Base-by-base conservation (phyloP, 2,329 filamentous ascomycete species). In the Apiospora marii region DNA sequence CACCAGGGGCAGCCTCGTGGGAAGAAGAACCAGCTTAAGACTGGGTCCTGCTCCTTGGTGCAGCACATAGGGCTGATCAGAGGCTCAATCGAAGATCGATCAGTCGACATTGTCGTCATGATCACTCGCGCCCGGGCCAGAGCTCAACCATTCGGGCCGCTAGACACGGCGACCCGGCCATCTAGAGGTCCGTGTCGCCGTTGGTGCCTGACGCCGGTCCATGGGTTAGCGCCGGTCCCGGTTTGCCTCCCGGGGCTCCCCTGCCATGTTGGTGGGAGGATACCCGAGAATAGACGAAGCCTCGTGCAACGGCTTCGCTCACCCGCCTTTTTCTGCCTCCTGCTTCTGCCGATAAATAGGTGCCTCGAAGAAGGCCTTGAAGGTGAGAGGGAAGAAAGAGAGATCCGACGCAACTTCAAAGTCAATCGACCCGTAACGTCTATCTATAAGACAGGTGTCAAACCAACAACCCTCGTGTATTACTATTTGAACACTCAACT, bases 21-120 rank as follows among this genome's bases (percentile, higher is more conserved):
- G 34, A 41, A 41, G 34, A 41, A 41, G 58, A 64, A 64, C 19
- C 30, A 34, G 58, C 34, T 19, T 34, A 41, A 34, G 41, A 64
- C 19, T 22, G 58, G 58, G 58, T 19, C 58, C 19, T 64, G 12
- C 16, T 10, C 53, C 27, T 3, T 22, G 53, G 34, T 61, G 53
- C 53, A 24, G 58, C 19, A 37, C 34, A 64, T 64, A 64, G 34
- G 58, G 58, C 58, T 64, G 58, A 64, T 64, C 22, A 64, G 22
- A 64, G 58, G 34, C 58, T 41, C 58, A 41, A 64, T 64, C 58
- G 58, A 41, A 64, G 58, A 64, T 64, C 58, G 58, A 64, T 41
- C 34, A 64, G 53, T 37, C 53, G 53, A 37, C 30, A 61, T 37
- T 16, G 53, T 37, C 46, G 46, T 49, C 46, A 51, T 64, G 41